Evolutionary conservation across 495 filamentous ascomycete species (phyloP), one percentile per base, ranked within the genome.

Genomic region (Podospora bellae-mahoneyi): DNA sequence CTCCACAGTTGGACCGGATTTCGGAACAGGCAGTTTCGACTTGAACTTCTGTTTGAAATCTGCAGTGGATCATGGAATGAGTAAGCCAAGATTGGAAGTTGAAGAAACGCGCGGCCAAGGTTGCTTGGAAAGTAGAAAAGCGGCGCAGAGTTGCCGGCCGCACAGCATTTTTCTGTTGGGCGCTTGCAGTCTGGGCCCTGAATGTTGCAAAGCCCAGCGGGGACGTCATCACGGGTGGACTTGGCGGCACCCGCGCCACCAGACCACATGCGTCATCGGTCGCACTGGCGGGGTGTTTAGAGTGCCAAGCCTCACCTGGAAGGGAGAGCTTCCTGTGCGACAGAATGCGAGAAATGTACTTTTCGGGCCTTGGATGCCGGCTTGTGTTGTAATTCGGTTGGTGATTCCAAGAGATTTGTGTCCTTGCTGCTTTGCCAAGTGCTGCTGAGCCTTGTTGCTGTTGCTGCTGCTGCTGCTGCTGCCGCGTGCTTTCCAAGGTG

Each of bases 191-290:
- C 23, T 23, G 23, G 23, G 23, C 23, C 23, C 23, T 23, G n/a
- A 19, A 58, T 19, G 55, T 4, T 58, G 23, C n/a, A 58, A 48
- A 48, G 39, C 55, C 55, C 55, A 58, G 55, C 39, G 39, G 55
- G 54, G 55, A 58, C 55, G 55, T 58, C 55, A 58, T 58, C 55
- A 58, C 9, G 0, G 23, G 18, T 9, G 3, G 55, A 58, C 55
- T 58, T 58, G 19, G n/a, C 23, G 55, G 55, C n/a, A 58, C 23
- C 55, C 23, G 19, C 55, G 55, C 55, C 55, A 58, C 55, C 55
- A 58, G 23, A 19, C 55, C 55, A 26, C n/a, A 58, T 58, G 55
- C 55, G 55, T 58, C 55, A 58, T 58, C 55, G 19, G 55, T 58
- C 23, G n/a, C 55, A 58, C n/a, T 58, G 55, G n/a, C n/a, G 23